Evolutionary conservation across 805 yeast species (phyloP).

Genomic region (Kodamaea hsintzibuensis): DNA sequence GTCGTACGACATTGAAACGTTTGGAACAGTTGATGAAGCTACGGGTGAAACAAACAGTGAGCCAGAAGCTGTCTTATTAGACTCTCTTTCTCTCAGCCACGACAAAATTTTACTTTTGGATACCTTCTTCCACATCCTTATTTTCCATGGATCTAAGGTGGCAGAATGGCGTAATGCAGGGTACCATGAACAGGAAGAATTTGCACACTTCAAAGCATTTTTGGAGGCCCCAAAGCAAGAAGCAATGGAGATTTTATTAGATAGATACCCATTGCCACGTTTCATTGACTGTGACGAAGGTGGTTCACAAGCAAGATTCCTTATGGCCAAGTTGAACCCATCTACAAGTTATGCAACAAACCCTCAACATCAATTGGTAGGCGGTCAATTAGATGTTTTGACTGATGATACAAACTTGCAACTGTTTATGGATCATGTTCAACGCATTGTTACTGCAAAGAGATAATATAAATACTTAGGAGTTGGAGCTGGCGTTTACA

Average conservation of each 20-base stretch:
- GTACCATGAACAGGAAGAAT: constrained; percentile 62
- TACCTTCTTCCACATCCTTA: constrained; percentile 68
- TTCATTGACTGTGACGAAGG: constrained; percentile 75
- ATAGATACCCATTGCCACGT: constrained; percentile 70
- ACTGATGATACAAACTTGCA: constrained; percentile 65
- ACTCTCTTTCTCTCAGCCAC: constrained; percentile 61
- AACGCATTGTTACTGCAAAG: constrained; percentile 29
- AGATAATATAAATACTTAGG: too few relatives aligned
- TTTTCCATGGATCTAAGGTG: constrained; percentile 64
- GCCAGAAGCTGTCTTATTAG: constrained; percentile 64
- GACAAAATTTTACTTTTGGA: constrained; percentile 59
- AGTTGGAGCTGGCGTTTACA: too few relatives aligned
- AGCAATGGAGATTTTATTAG: constrained; percentile 63
- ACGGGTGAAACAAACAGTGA: constrained; percentile 37
- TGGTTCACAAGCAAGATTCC: constrained; percentile 72
- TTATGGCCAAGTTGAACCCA: constrained; percentile 70
- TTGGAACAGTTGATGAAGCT: constrained; percentile 34
- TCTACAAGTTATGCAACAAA: constrained; percentile 53
- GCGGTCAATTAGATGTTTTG: constrained; percentile 36
- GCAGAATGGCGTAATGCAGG: constrained; percentile 68
- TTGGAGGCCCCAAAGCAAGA: constrained; percentile 62
- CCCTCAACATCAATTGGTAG: constrained; percentile 29
- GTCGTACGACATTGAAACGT: constrained; percentile 50
- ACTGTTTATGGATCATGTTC: constrained; percentile 56
- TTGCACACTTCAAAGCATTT: constrained; percentile 57